Base-by-base conservation (phyloP, 2,329 filamentous ascomycete species). In the Phoma sp. region DNA sequence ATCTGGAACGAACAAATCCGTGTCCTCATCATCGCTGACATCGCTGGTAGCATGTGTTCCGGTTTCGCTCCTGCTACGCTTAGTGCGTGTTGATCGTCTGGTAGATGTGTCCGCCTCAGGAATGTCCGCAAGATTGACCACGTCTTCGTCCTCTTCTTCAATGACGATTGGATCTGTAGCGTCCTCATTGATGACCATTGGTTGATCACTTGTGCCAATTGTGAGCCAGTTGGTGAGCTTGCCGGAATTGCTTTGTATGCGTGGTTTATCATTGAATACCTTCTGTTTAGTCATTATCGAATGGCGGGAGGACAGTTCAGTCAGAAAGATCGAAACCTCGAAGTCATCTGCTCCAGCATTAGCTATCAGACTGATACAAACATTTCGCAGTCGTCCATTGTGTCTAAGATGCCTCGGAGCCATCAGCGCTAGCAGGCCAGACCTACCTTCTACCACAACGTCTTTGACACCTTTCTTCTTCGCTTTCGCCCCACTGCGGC, bases 311-410 rank as follows among this genome's bases (percentile, higher is more conserved):
- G 85, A 88, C 7, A 89, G 90, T 74, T 96, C 91, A 40, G 91
- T 96, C 62, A 99, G 81, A 77, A 97, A 98, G 62, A 99, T 90
- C 33, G 92, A 91, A 13, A 97, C 92, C 72, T 98, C 92, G 71
- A 97, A 99, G 64, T 96, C 94, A 75, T 97, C 94, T 95, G 66
- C 50, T 57, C n/a, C 33, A 32, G 36, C 4, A 38, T 65, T 44
- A 65, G 54, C 33, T 35, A 49, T 63, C 47, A 59, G 55, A 55
- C 49, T 63, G 43, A 62, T 58, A 56, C 9, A 17, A 19, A 38
- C 38, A 43, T 40, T 65, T 62, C 22, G 13, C 27, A 13, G 13
- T 7, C 17, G 43, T 40, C 7, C 7, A 13, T 19, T 36, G 51
- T 39, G 13, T 29, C 37, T 25, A 22, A 46, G 25, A 24, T 32